phyloP scores from a whole-genome alignment of 768 basidiomycete species.

The Sutorius australiensis region DNA sequence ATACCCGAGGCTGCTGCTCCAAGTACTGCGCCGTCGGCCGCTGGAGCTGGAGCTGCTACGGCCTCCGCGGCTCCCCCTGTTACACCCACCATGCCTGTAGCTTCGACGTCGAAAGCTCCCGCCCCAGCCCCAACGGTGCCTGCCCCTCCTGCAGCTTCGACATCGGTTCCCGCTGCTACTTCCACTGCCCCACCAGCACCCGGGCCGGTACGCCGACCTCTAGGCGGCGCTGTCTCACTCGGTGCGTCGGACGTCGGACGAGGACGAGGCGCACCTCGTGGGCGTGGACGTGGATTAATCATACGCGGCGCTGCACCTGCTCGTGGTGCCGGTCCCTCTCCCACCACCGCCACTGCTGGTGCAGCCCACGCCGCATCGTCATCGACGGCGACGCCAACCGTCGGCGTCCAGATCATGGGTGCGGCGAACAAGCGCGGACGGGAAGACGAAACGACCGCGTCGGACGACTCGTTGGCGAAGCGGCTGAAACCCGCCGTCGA shows the following conservation, averaged over 20 bases:
- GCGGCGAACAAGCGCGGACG: constrained; percentile 63
- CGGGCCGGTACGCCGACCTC: constrained; percentile 29
- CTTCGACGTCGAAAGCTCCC: constrained; percentile 22
- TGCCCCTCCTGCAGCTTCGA: constrained; percentile 13
- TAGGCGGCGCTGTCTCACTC: constrained; percentile 28
- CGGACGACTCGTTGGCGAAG: constrained; percentile 63
- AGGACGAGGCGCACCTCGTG: constrained; percentile 37
- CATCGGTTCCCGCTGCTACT: constrained; percentile 14
- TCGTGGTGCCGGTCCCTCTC: constrained; percentile 19
- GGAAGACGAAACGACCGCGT: constrained; percentile 43
- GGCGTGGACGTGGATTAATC: constrained; percentile 25
- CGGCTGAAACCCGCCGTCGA: constrained; percentile 54
- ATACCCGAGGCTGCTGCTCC: constrained; percentile 36
- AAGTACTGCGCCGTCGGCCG: constrained; percentile 16
- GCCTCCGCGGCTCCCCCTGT: constrained; percentile 16
- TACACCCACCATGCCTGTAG: constrained; percentile 28
- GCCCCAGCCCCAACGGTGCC: constrained; percentile 13
- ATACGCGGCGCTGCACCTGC: constrained; percentile 31
- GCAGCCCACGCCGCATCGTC: constrained; percentile 13
- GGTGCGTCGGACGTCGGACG: constrained; percentile 23
- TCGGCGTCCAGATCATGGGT: constrained; percentile 57
- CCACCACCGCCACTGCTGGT: constrained; percentile 23
- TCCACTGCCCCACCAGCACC: constrained; percentile 21
- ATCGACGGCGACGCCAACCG: constrained; percentile 26
- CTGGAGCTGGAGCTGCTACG: constrained; percentile 7